Percentiles rank a stretch among this genome's conserved stretches.
Evolutionary conservation across 1,139 yeast species (phyloP).

Genomic region (Lodderomyces beijingensis): DNA sequence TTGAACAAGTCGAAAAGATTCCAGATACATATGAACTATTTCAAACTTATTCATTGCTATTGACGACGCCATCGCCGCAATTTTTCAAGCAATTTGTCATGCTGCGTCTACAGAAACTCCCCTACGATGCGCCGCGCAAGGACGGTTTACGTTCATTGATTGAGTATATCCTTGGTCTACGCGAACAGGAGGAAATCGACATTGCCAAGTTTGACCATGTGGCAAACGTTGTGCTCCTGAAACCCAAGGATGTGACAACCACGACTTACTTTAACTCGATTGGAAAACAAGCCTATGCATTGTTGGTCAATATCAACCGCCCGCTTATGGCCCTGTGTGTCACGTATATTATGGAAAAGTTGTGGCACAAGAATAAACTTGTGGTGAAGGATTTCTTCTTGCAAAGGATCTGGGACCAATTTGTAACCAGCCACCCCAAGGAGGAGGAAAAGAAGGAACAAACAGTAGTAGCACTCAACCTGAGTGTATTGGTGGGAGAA

Average conservation of each 20-base stretch:
- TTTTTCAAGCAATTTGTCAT: conserved; percentile 44
- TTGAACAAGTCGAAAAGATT: conserved; percentile 15
- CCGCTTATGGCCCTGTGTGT: conserved; percentile 59
- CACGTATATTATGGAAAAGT: conserved; percentile 48
- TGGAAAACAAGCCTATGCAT: conserved; percentile 55
- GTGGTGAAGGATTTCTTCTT: conserved; percentile 61
- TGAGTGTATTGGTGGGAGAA: conserved; percentile 24
- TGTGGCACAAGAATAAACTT: conserved; percentile 49
- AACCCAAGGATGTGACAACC: conserved; percentile 51
- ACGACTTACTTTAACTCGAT: conserved; percentile 50
- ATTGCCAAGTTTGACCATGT: conserved; percentile 63
- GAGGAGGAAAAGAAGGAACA: not conserved
- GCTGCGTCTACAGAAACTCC: conserved; percentile 47
- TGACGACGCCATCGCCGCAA: conserved; percentile 38
- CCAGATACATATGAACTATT: conserved; percentile 62
- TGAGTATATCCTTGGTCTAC: conserved; percentile 71
- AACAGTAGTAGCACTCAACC: conserved; percentile 9
- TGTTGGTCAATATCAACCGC: conserved; percentile 56
- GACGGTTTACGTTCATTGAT: conserved; percentile 71
- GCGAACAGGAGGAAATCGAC: conserved; percentile 69
- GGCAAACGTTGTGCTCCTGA: conserved; percentile 54
- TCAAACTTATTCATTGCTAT: conserved; percentile 49
- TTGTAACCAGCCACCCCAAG: conserved; percentile 4
- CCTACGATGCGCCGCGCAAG: conserved; percentile 44
- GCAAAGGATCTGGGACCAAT: conserved; percentile 37